Conservation (phyloP, 2,329 filamentous ascomycete species). For the Helminthosporium solani region DNA sequence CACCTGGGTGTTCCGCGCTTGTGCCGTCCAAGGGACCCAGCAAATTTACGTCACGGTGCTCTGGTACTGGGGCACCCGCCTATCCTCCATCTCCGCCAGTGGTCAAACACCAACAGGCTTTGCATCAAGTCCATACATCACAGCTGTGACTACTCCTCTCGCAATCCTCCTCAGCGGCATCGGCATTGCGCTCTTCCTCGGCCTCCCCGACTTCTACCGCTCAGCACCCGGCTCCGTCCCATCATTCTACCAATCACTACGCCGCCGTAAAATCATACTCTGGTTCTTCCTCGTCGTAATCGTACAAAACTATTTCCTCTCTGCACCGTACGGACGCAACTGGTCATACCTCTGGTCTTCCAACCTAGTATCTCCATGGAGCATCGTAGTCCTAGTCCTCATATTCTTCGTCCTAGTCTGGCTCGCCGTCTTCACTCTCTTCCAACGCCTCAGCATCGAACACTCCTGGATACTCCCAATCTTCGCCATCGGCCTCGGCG, state of each 20-base stretch:
- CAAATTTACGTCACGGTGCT: conserved; percentile 65
- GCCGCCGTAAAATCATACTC: conserved; percentile 63
- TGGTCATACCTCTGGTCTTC: conserved; percentile 65
- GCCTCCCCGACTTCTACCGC: conserved; percentile 67
- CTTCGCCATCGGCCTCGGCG: conserved; percentile 66
- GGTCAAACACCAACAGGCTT: conserved; percentile 41
- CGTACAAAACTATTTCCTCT: conserved; percentile 67
- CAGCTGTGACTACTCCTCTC: conserved; percentile 59
- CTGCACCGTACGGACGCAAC: conserved; percentile 65
- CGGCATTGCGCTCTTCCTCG: conserved; percentile 57
- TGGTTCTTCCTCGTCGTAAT: conserved; percentile 67
- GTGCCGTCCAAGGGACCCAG: conserved; percentile 66
- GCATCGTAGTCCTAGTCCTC: conserved; percentile 58
- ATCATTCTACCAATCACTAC: conserved; percentile 63
- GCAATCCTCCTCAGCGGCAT: conserved; percentile 59
- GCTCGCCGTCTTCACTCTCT: conserved; percentile 53
- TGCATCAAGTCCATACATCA: conserved; percentile 25
- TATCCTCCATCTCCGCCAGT: conserved; percentile 49
- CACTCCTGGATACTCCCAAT: conserved; percentile 68
- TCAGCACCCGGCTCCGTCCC: conserved; percentile 64
- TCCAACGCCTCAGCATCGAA: conserved; percentile 57
- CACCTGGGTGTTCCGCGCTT: conserved; percentile 67
- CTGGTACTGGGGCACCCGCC: conserved; percentile 66
- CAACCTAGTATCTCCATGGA: conserved; percentile 57
- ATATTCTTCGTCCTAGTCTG: conserved; percentile 59